Evolutionary conservation across 2,329 filamentous ascomycete species (phyloP).

Genomic region (Ophiosphaerella narmari): DNA sequence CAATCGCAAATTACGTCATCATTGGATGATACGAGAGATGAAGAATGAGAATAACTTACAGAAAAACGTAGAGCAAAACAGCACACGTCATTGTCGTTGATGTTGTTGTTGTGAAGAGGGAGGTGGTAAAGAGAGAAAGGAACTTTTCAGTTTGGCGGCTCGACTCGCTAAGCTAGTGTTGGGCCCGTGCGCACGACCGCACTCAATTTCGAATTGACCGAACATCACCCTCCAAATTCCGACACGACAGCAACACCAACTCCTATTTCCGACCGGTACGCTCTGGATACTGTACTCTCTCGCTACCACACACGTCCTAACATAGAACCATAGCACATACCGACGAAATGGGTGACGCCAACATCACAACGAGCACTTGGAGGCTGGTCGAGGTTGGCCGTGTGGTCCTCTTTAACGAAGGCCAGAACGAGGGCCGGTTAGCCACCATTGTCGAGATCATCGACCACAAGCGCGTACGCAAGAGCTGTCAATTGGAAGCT

Average conservation of each 20-base stretch:
- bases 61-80: neutral
- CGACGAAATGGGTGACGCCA: slow-evolving; percentile 54
- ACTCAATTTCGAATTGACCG: slow-evolving; percentile 12
- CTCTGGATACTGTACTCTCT: slow-evolving; percentile 27
- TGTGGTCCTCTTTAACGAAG: slow-evolving; percentile 87
- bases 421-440: slow-evolving; percentile 81
- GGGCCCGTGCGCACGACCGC: slow-evolving; percentile 1
- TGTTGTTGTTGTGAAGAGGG: slow-evolving; percentile 2
- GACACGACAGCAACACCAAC: slow-evolving; percentile 40
- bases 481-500: slow-evolving; percentile 15
- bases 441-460: slow-evolving; percentile 98
- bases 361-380: slow-evolving; percentile 60
- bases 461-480: slow-evolving; percentile 99
- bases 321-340: slow-evolving; percentile 36
- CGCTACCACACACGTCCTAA: slow-evolving; percentile 30
- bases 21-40: slow-evolving; percentile 49
- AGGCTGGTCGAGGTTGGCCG: slow-evolving; percentile 98
- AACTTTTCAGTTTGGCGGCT: slow-evolving; percentile 11
- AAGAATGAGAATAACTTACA: slow-evolving; percentile 26
- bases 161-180: slow-evolving; percentile 7
- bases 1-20: slow-evolving; percentile 99
- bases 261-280: slow-evolving; percentile 48
- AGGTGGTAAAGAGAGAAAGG: slow-evolving; percentile 9
- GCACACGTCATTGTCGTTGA: neutral
- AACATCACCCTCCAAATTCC: slow-evolving; percentile 27